Conservation (phyloP, 192 early-diverging fungal genomes). For the Gigaspora rosea region DNA sequence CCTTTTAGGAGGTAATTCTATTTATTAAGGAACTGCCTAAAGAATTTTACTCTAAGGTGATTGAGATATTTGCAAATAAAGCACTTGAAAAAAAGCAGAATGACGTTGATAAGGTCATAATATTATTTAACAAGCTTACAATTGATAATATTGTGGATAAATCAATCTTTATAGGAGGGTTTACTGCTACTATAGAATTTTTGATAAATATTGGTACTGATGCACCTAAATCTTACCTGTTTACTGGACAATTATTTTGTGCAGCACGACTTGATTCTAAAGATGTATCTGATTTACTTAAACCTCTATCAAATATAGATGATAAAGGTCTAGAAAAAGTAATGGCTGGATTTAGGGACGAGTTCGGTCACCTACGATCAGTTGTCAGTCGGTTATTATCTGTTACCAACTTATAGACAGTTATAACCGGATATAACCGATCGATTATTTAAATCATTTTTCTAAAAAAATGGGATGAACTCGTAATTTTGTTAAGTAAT, state of each 20-base stretch:
- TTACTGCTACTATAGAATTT: conserved; percentile 56
- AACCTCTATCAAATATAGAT: conserved; percentile 36
- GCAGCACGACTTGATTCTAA: conserved; percentile 51
- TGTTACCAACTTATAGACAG: too few species aligned
- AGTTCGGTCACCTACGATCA: too few species aligned
- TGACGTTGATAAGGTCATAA: conserved; percentile 53
- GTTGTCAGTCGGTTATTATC: too few species aligned
- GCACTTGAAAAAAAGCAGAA: conserved; percentile 57
- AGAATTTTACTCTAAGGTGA: conserved; percentile 33
- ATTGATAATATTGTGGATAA: conserved; percentile 46
- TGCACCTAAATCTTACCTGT: conserved; percentile 66
- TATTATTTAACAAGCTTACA: conserved; percentile 57
- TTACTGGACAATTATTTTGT: conserved; percentile 63
- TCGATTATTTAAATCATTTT: too few species aligned
- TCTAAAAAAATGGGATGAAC: too few species aligned
- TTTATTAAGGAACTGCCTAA: conserved; percentile 64
- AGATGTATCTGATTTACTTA: conserved; percentile 45
- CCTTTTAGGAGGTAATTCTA: conserved; percentile 61
- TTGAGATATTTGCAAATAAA: conserved; percentile 38
- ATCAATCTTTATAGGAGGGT: conserved; percentile 53
- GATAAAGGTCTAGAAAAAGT: background rate
- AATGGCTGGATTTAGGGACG: background rate
- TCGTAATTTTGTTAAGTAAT: too few species aligned
- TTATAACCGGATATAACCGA: too few species aligned
- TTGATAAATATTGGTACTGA: conserved; percentile 75